These are phyloP conservation scores for Stemphylium beticola DNA, from an alignment of 2,329 filamentous ascomycete genomes.

Conservation along the genomic window DNA sequence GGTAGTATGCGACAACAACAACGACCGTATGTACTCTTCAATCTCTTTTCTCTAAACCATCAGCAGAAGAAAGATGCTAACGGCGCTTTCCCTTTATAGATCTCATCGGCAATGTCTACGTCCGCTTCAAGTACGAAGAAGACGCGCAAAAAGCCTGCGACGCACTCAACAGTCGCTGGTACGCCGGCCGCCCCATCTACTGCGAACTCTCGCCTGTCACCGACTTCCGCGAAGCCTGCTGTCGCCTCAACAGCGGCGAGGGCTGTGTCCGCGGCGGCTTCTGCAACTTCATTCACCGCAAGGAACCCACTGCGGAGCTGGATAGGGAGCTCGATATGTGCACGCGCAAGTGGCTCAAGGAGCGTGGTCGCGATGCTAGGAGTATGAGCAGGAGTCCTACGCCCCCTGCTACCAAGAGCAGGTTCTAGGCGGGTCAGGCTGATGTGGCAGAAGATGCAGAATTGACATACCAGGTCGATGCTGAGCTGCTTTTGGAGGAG, in stretches of 20 bases:
- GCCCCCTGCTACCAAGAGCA: conserved; percentile 68
- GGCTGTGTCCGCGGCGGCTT: conserved; percentile 95
- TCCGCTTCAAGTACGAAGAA: conserved; percentile 99
- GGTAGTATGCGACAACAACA: conserved; percentile 99
- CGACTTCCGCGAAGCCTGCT: conserved; percentile 97
- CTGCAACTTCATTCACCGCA: conserved; percentile 99
- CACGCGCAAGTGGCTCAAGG: conserved; percentile 96
- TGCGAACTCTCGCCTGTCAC: conserved; percentile 97
- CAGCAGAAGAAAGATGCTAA: conserved; percentile 9
- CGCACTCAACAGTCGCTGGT: conserved; percentile 92
- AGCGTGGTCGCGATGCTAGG: conserved; percentile 81
- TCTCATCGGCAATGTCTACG: conserved; percentile 98
- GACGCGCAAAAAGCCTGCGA: conserved; percentile 92
- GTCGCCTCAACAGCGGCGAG: conserved; percentile 90
- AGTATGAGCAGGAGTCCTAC: conserved; percentile 83
- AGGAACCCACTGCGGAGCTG: conserved; percentile 88
- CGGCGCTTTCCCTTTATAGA: conserved; percentile 58
- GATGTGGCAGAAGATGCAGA: too few species aligned
- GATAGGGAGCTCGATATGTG: conserved; percentile 84
- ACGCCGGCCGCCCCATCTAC: conserved; percentile 95
- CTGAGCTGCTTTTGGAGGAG: neutral
- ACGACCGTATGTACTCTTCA: conserved; percentile 73
- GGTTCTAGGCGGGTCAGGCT: conserved; percentile 1
- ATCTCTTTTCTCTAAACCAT: neutral
- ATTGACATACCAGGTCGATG: too few species aligned